Evolutionary conservation across 495 filamentous ascomycete species (phyloP).

Genomic region (Xanthoparmelia taractica): DNA sequence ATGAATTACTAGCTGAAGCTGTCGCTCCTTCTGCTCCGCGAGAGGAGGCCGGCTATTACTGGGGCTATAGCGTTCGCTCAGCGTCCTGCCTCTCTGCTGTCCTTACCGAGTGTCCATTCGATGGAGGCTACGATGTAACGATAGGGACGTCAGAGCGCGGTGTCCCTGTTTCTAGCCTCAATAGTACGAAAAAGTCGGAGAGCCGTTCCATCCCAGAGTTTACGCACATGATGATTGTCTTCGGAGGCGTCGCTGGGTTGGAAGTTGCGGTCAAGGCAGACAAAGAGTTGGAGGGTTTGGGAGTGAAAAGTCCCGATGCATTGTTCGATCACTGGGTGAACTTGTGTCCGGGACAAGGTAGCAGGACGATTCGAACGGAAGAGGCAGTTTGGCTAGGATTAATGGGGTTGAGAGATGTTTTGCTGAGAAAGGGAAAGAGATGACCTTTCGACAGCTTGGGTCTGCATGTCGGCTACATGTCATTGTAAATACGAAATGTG

Average conservation of each 20-base stretch:
- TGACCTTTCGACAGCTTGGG: not conserved
- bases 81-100: constrained; percentile 53
- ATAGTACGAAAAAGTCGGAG: constrained; percentile 4
- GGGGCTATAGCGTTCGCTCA: constrained; percentile 61
- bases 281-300: constrained; percentile 46
- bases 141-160: constrained; percentile 74
- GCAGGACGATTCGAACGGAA: constrained; percentile 68
- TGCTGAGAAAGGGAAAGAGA: constrained; percentile 22
- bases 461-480: not conserved
- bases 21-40: constrained; percentile 55
- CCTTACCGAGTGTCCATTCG: constrained; percentile 55
- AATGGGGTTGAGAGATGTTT: constrained; percentile 48
- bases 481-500: not conserved
- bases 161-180: constrained; percentile 37
- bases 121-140: constrained; percentile 58
- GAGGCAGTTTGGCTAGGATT: constrained; percentile 68
- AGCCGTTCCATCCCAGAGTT: constrained; percentile 35
- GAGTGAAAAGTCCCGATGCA: constrained; percentile 48
- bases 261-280: constrained; percentile 64
- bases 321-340: constrained; percentile 76
- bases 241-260: constrained; percentile 65
- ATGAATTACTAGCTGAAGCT: constrained; percentile 31
- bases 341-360: constrained; percentile 64
- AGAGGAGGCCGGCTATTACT: constrained; percentile 64
- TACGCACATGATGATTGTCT: constrained; percentile 60